A percentile compares a stretch with the other conserved stretches of the same genome.
Conservation (phyloP, 345 rosid species). For the Citrus sp. region DNA sequence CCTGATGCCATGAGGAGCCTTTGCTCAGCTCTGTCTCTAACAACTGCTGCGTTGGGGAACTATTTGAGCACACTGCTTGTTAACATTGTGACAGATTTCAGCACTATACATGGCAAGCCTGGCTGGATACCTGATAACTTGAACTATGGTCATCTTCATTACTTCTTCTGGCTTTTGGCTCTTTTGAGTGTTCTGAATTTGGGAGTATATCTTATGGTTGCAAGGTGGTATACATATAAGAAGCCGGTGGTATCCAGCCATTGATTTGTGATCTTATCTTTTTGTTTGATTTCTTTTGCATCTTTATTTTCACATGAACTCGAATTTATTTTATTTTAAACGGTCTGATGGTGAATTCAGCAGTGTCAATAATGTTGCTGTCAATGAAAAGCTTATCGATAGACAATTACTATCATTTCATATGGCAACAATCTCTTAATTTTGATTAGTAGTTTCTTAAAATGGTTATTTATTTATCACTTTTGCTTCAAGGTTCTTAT, state of each 20-base stretch:
- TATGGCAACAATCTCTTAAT: background rate
- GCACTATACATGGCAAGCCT: conserved; percentile 28
- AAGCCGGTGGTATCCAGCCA: background rate
- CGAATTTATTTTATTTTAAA: background rate
- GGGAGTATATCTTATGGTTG: conserved; percentile 17
- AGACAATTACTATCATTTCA: background rate
- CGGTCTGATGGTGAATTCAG: background rate
- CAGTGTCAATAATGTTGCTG: background rate
- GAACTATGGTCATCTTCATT: conserved; percentile 41
- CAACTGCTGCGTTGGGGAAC: conserved; percentile 44
- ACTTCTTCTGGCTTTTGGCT: conserved; percentile 37
- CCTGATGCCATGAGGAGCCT: conserved; percentile 57
- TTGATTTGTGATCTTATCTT: background rate
- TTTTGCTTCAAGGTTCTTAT: background rate
- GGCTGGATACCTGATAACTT: conserved; percentile 56
- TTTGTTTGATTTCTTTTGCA: background rate
- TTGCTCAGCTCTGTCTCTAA: conserved; percentile 45
- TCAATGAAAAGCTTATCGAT: background rate
- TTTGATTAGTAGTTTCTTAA: too few species aligned
- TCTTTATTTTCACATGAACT: background rate
- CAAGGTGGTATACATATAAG: conserved; percentile 20
- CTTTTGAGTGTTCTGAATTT: conserved; percentile 18
- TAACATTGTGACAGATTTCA: conserved; percentile 34
- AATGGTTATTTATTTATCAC: background rate
- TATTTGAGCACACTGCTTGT: conserved; percentile 44